Conservation (phyloP, 2,329 filamentous ascomycete genomes). For the Mariannaea elegans region DNA sequence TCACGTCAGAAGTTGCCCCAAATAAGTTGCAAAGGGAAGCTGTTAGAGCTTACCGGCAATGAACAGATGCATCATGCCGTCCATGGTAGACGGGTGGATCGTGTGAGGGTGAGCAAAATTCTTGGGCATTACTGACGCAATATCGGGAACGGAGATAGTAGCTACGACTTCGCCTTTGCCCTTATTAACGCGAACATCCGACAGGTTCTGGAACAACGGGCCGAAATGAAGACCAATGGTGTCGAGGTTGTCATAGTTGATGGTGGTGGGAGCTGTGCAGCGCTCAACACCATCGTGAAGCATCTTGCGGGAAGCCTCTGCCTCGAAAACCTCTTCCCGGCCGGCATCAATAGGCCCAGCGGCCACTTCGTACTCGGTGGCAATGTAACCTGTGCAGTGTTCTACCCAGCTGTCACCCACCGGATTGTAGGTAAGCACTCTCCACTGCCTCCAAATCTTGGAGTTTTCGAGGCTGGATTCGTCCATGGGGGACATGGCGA, state of each 20-base stretch:
- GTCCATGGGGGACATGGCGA: conserved; percentile 12
- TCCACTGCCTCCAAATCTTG: conserved; percentile 18
- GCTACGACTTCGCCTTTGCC: background rate
- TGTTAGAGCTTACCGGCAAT: conserved; percentile 3
- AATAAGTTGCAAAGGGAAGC: background rate
- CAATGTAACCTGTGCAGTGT: conserved; percentile 23
- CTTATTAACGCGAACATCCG: background rate
- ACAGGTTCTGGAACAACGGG: conserved; percentile 18
- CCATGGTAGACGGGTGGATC: conserved; percentile 28
- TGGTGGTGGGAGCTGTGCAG: background rate
- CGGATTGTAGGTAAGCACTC: conserved; percentile 13
- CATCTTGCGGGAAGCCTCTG: background rate
- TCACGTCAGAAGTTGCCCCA: background rate
- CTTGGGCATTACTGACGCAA: conserved; percentile 21
- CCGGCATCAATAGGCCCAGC: conserved; percentile 11
- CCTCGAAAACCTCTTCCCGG: background rate
- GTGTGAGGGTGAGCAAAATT: conserved; percentile 17
- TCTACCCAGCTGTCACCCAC: conserved; percentile 19
- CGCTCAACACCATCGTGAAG: background rate
- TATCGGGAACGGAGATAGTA: conserved; percentile 13
- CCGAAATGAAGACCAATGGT: conserved; percentile 20
- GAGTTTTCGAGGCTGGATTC: conserved; percentile 19
- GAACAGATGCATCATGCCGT: conserved; percentile 18
- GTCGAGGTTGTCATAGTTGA: conserved; percentile 18
- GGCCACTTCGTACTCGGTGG: conserved; percentile 5